Evolutionary conservation across 106 monocot genomes (phyloP), one percentile per base, ranked within the genome.

Genomic region (Acorus calamus): DNA sequence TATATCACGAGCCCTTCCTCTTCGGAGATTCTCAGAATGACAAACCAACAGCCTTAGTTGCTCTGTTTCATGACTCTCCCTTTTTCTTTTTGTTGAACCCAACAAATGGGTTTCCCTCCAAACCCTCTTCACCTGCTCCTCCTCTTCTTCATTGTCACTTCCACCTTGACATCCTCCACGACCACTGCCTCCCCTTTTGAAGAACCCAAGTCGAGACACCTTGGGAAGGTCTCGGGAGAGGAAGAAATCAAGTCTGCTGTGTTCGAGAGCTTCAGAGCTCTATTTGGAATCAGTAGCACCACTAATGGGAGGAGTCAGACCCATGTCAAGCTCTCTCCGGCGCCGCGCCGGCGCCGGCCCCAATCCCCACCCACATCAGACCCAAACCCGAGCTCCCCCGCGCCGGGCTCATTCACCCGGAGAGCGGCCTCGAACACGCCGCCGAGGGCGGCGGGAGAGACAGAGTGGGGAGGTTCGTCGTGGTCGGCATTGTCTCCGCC

Each of bases 331-430:
- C 53, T 52, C 14, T 62, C 81, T 56, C 74, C 74, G 9, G n/a
- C n/a, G n/a, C n/a, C n/a, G 65, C 74, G 46, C 82, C 78, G 3
- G 57, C 77, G 4, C 77, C 77, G 52, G 47, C 63, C 9, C 47
- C 59, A 53, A 50, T 28, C 28, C 48, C 48, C 69, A 69, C 48
- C 52, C 68, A 11, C 43, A 52, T 14, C 9, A 44, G 6, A 56
- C 42, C 6, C 3, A 28, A 28, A 28, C 28, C 52, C 3, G 42
- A 56, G 9, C 43, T 43, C 43, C 42, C 12, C 46, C 49, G 13
- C 6, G 56, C 14, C 7, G 42, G 2, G n/a, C 67, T 49, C 4
- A 45, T 11, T n/a, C 60, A 54, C 12, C 14, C 5, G 11, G 52
- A 44, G 12, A 8, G 63, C 6, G 11, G 12, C 4, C 59, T 61